phyloP scores from a whole-genome alignment of 2,329 filamentous ascomycete species.

The Sarocladium oryzae region DNA sequence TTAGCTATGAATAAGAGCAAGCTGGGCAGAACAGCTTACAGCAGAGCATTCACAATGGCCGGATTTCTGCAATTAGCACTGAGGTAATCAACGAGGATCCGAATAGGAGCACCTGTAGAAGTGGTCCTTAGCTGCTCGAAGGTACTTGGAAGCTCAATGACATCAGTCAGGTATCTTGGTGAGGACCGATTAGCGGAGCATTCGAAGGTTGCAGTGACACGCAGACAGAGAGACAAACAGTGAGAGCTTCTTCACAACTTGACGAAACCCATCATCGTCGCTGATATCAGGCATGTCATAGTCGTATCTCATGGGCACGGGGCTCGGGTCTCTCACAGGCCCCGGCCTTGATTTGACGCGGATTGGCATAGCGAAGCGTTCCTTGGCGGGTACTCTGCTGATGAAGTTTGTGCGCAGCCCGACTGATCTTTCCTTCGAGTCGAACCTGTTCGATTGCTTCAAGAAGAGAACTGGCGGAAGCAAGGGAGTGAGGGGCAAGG shows the following conservation, averaged over 20 bases:
- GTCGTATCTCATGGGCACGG: background rate
- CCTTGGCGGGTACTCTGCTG: too few species aligned
- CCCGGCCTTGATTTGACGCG: constrained; percentile 6
- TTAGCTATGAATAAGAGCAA: background rate
- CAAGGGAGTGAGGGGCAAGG: background rate
- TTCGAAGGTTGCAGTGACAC: too few species aligned
- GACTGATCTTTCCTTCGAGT: background rate
- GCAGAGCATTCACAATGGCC: constrained; percentile 63
- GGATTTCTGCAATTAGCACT: constrained; percentile 58
- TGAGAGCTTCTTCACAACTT: constrained; percentile 55
- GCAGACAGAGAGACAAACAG: constrained; percentile 26
- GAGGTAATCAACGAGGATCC: constrained; percentile 57
- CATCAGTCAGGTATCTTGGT: constrained; percentile 50
- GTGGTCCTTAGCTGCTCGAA: constrained; percentile 70
- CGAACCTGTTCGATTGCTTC: background rate
- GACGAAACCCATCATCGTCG: constrained; percentile 19
- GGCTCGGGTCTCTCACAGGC: constrained; percentile 1
- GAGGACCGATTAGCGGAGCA: background rate
- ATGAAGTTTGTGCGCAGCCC: too few species aligned
- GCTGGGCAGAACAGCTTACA: constrained; percentile 45
- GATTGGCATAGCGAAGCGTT: constrained; percentile 1
- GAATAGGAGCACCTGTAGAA: constrained; percentile 52
- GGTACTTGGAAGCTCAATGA: constrained; percentile 57
- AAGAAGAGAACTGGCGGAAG: background rate
- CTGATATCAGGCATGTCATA: constrained; percentile 15